Percentiles rank a stretch among this genome's conserved stretches.
These are phyloP conservation scores for Logfia minima DNA, from an alignment of 129 eudicot species.

Conservation along the genomic window DNA sequence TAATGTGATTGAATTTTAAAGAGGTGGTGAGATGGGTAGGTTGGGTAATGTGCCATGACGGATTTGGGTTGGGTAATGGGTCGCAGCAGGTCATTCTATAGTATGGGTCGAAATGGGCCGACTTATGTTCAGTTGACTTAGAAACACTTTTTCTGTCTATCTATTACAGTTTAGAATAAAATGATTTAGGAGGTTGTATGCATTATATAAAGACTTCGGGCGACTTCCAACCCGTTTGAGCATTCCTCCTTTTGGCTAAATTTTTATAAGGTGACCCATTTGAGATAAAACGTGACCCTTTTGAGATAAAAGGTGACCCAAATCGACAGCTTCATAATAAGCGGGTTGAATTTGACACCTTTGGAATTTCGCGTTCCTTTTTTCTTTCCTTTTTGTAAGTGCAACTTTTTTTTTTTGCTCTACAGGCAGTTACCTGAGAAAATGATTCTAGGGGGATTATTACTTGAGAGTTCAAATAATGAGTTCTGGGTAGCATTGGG, in stretches of 20 bases:
- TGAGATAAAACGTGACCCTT: background rate
- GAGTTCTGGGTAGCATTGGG: constrained; percentile 96
- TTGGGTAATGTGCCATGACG: background rate
- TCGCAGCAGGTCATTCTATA: background rate
- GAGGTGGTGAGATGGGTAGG: background rate
- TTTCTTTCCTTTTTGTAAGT: background rate
- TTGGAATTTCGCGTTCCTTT: background rate
- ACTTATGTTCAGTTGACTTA: no score
- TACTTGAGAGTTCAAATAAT: constrained; percentile 73
- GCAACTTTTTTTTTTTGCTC: background rate
- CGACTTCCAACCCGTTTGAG: background rate
- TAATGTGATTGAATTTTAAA: background rate
- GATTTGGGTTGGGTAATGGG: background rate
- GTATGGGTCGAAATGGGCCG: background rate
- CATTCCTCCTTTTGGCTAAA: background rate
- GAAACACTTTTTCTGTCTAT: background rate
- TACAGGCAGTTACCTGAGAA: constrained; percentile 84
- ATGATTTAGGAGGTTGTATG: background rate
- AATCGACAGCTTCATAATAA: background rate
- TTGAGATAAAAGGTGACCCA: background rate
- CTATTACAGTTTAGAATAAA: background rate
- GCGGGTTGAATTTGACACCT: background rate
- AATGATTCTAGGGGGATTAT: constrained; percentile 83
- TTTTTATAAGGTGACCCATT: background rate
- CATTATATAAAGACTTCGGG: background rate